These are phyloP conservation scores for Mollisia scopiformis DNA, from an alignment of 2,329 filamentous ascomycete genomes.

Conservation along the genomic window DNA sequence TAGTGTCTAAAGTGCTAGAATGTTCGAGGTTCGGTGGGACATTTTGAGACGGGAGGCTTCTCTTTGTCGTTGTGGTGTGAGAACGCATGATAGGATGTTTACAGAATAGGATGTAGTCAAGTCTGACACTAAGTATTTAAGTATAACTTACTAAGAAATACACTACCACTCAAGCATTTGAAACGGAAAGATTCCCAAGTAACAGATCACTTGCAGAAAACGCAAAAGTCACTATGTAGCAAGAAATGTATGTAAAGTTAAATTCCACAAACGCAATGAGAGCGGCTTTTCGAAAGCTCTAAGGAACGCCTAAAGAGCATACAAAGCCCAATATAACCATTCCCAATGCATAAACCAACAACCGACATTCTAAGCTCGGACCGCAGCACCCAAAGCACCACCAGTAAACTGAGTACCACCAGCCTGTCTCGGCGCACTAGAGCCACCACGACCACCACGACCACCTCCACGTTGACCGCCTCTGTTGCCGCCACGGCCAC, in stretches of 20 bases:
- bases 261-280: not conserved
- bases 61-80: not conserved
- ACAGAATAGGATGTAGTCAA: not conserved
- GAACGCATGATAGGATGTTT: not conserved
- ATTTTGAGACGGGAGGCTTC: not conserved
- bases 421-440: constrained; percentile 65
- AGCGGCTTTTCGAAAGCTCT: constrained; percentile 36
- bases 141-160: no score
- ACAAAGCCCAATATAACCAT: constrained; percentile 32
- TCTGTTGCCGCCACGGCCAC: constrained; percentile 61
- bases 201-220: no score
- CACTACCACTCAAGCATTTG: no score
- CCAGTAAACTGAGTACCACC: constrained; percentile 82
- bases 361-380: constrained; percentile 53
- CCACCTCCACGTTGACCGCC: constrained; percentile 65
- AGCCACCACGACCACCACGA: constrained; percentile 60
- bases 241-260: not conserved
- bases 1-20: not conserved
- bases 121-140: no score
- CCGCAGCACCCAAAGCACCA: constrained; percentile 73
- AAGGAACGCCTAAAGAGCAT: constrained; percentile 36
- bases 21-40: not conserved
- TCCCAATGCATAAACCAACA: constrained; percentile 36
- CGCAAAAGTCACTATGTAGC: not conserved
- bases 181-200: no score